Conservation (phyloP, 495 filamentous ascomycete species). For the Xanthoparmelia taractica region DNA sequence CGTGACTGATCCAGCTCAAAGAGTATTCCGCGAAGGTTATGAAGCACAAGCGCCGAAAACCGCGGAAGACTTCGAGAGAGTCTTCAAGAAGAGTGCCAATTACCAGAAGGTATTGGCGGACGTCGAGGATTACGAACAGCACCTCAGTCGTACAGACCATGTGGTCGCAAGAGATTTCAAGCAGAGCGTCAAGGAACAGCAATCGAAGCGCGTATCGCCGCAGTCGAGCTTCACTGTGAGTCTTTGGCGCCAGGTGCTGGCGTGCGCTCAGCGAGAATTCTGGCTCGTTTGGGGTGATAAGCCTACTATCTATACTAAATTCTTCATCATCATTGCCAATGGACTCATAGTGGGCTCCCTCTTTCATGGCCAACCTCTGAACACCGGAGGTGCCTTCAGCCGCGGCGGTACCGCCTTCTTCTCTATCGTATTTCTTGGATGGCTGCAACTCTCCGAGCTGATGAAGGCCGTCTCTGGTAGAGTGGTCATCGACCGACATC, state of each 20-base stretch:
- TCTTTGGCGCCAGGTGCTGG: slow-evolving; percentile 53
- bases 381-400: slow-evolving; percentile 61
- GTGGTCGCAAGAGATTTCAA: slow-evolving; percentile 65
- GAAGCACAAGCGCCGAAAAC: slow-evolving; percentile 57
- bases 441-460: slow-evolving; percentile 54
- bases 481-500: slow-evolving; percentile 55
- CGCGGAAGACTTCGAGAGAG: slow-evolving; percentile 52
- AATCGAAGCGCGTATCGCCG: slow-evolving; percentile 59
- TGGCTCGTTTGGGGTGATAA: slow-evolving; percentile 69
- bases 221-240: slow-evolving; percentile 67
- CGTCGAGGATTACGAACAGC: slow-evolving; percentile 51
- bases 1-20: slow-evolving; percentile 65
- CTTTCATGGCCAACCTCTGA: slow-evolving; percentile 57
- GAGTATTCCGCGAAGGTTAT: slow-evolving; percentile 55
- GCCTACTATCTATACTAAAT: slow-evolving; percentile 65
- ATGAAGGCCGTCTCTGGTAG: slow-evolving; percentile 60
- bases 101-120: slow-evolving; percentile 50
- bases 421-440: slow-evolving; percentile 66
- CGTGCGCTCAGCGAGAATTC: slow-evolving; percentile 66
- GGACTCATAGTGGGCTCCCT: slow-evolving; percentile 70
- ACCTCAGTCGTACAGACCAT: slow-evolving; percentile 50
- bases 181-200: slow-evolving; percentile 57
- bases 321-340: slow-evolving; percentile 68
- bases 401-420: slow-evolving; percentile 66
- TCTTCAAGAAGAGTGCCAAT: slow-evolving; percentile 46